Conservation (phyloP, 1,139 yeast species). For the Pichiaceae sp. region DNA sequence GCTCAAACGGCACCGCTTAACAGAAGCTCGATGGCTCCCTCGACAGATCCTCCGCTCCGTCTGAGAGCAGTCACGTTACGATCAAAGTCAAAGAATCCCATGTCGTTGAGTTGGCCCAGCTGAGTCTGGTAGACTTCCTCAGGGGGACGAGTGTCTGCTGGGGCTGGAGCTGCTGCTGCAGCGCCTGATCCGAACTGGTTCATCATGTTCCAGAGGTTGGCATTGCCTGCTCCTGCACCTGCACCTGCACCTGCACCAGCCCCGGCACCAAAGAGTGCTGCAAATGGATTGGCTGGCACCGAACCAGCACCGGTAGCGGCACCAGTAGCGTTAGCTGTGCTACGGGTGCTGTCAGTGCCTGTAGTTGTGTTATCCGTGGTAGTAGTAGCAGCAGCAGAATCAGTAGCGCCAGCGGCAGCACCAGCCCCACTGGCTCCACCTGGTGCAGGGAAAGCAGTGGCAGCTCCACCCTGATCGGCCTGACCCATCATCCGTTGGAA, state of each 20-base stretch:
- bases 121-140: conserved; percentile 92
- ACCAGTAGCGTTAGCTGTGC: conserved; percentile 16
- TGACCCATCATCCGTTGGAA: conserved; percentile 41
- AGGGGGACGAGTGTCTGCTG: conserved; percentile 81
- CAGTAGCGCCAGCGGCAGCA: conserved; percentile 11
- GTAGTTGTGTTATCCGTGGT: conserved; percentile 7
- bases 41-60: conserved; percentile 94
- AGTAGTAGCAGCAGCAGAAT: conserved; percentile 11
- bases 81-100: conserved; percentile 94
- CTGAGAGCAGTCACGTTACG: conserved; percentile 85
- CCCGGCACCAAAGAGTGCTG: conserved; percentile 14
- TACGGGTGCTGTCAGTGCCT: conserved; percentile 10
- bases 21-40: conserved; percentile 89
- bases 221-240: conserved; percentile 22
- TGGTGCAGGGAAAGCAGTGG: conserved; percentile 49
- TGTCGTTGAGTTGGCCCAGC: conserved; percentile 86
- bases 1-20: conserved; percentile 41
- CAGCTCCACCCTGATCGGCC: conserved; percentile 13
- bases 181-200: conserved; percentile 30
- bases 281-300: conserved; percentile 7
- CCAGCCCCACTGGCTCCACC: conserved; percentile 18
- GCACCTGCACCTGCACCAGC: conserved; percentile 13
- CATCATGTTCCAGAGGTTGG: conserved; percentile 31
- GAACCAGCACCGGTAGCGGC: conserved; percentile 32
- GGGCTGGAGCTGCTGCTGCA: conserved; percentile 31